Evolutionary conservation across 2,329 filamentous ascomycete genomes (phyloP).

Genomic region (Cladosporium phlei): DNA sequence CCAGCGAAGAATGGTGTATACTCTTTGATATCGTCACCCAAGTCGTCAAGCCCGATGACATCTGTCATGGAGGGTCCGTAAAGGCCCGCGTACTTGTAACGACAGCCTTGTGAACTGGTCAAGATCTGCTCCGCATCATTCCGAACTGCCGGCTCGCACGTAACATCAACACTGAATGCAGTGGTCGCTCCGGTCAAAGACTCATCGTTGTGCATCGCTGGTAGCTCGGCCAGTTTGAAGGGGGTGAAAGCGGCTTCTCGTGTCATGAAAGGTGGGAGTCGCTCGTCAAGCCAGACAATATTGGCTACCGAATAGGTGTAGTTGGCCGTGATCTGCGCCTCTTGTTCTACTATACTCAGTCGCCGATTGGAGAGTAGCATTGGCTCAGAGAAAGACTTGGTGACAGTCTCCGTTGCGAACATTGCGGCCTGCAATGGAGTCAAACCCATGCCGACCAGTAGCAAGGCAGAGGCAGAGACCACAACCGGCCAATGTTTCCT

Average conservation of each 20-base stretch:
- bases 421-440: constrained; percentile 55
- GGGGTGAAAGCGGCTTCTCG: constrained; percentile 41
- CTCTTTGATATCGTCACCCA: constrained; percentile 12
- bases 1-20: constrained; percentile 40
- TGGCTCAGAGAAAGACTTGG: not conserved
- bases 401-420: constrained; percentile 35
- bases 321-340: constrained; percentile 31
- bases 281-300: constrained; percentile 45
- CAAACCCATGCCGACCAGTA: constrained; percentile 52
- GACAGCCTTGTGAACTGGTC: not conserved
- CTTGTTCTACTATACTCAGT: constrained; percentile 3
- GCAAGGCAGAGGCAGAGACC: constrained; percentile 42
- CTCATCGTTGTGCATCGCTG: constrained; percentile 8
- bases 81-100: not conserved
- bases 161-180: constrained; percentile 33
- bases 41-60: not conserved
- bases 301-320: constrained; percentile 46
- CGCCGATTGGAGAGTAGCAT: not conserved
- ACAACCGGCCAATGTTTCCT: constrained; percentile 50
- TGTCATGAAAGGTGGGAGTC: constrained; percentile 42
- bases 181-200: constrained; percentile 28
- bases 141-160: constrained; percentile 27
- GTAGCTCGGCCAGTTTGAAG: constrained; percentile 28
- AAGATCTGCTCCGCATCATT: constrained; percentile 23
- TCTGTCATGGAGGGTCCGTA: not conserved